These are phyloP conservation scores for Effrenium voratum DNA, from an alignment of 73 alveolate genomes.

Conservation along the genomic window DNA sequence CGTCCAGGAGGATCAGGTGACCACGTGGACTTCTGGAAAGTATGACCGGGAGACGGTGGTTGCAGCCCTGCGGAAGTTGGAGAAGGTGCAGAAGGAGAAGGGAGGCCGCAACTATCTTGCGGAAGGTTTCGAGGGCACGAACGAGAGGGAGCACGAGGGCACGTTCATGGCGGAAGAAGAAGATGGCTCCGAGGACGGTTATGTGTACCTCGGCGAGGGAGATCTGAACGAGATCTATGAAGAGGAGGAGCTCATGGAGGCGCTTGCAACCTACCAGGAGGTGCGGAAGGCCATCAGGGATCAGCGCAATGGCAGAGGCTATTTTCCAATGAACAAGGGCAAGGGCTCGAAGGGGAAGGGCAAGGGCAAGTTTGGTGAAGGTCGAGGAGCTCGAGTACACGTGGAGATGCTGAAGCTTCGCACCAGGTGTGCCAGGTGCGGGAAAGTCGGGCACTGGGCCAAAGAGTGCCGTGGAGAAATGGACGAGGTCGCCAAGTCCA, in stretches of 20 bases:
- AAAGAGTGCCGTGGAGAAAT: not conserved
- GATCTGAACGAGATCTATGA: not conserved
- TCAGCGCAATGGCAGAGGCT: not conserved
- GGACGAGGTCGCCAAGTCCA: not conserved
- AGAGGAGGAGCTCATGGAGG: not conserved
- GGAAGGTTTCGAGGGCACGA: not conserved
- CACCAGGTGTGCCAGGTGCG: not conserved
- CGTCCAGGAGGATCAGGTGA: conserved; percentile 1
- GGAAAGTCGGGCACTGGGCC: not conserved
- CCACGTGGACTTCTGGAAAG: not conserved
- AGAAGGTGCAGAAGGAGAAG: not conserved
- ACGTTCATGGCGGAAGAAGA: not conserved
- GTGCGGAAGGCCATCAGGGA: not conserved
- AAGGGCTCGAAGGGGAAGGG: not conserved
- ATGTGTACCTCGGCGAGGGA: not conserved
- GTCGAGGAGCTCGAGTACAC: not conserved
- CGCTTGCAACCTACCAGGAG: not conserved
- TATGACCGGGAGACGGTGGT: not conserved
- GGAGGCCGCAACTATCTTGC: not conserved
- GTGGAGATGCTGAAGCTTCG: not conserved
- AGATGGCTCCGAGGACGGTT: not conserved
- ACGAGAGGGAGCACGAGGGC: not conserved
- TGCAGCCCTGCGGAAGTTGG: not conserved
- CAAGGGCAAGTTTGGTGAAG: not conserved
- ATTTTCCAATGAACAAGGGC: not conserved